Evolutionary conservation across 495 filamentous ascomycete genomes (phyloP).

Genomic region (Podospora fimiseda): DNA sequence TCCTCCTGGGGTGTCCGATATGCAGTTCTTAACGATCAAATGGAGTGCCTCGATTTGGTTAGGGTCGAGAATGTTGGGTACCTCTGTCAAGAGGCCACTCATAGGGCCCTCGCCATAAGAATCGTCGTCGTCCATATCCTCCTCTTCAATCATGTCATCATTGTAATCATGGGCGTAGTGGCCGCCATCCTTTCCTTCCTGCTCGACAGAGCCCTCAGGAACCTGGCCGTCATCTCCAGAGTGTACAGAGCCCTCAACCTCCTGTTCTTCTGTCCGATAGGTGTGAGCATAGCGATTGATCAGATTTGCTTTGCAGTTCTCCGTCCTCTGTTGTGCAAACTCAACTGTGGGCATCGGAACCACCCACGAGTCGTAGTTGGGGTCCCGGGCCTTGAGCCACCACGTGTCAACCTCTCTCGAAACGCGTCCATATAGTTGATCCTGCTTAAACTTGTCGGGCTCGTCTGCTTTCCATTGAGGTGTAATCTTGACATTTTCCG

Average conservation of each 20-base stretch:
- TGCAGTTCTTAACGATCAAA: constrained; percentile 89
- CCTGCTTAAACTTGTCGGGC: constrained; percentile 45
- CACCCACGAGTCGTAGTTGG: constrained; percentile 48
- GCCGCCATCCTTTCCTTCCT: constrained; percentile 38
- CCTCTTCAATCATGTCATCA: constrained; percentile 52
- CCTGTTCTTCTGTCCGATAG: constrained; percentile 60
- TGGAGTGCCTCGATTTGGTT: constrained; percentile 91
- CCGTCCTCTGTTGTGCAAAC: constrained; percentile 42
- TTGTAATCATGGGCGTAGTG: constrained; percentile 39
- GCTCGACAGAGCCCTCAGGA: constrained; percentile 45
- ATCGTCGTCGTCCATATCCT: constrained; percentile 76
- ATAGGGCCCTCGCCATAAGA: constrained; percentile 77
- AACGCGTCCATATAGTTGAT: constrained; percentile 46
- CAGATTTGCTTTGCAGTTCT: constrained; percentile 42
- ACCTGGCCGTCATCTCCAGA: constrained; percentile 29
- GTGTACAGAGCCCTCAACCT: constrained; percentile 51
- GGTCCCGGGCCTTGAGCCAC: constrained; percentile 50
- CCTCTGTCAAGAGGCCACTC: constrained; percentile 80
- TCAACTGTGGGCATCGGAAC: constrained; percentile 46
- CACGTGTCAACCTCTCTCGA: constrained; percentile 52
- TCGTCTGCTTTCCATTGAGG: constrained; percentile 40
- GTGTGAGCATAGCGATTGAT: constrained; percentile 42
- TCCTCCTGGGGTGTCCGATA: constrained; percentile 61
- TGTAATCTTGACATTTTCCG: constrained; percentile 27
- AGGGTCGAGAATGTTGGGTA: constrained; percentile 87